Evolutionary conservation across 148 eudicot species (phyloP).

Genomic region (Chenopodium suecicum): DNA sequence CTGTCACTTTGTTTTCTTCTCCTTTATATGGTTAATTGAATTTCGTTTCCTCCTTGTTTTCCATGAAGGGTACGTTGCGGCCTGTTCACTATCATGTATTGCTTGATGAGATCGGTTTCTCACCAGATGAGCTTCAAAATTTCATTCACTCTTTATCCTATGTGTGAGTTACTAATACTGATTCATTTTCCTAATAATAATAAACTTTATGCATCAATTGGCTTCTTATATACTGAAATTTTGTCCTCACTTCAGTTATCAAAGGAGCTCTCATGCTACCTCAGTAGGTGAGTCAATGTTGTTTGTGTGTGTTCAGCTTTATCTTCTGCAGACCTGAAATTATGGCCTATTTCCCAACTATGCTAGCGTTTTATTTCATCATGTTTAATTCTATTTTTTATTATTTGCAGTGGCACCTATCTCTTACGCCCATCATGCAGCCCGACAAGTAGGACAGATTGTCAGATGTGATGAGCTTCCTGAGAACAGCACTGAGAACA

Average conservation of each 20-base stretch:
- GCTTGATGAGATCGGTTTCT: slow-evolving; percentile 96
- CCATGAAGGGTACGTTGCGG: slow-evolving; percentile 77
- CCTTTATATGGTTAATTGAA: background rate
- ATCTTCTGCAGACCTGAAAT: slow-evolving; percentile 15
- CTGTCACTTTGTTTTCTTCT: background rate
- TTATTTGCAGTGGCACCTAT: slow-evolving; percentile 77
- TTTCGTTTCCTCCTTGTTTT: slow-evolving; percentile 14
- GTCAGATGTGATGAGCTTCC: slow-evolving; percentile 49
- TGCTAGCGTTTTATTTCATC: background rate
- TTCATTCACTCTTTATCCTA: slow-evolving; percentile 80
- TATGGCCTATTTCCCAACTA: slow-evolving; percentile 3
- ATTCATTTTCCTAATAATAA: background rate
- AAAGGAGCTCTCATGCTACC: slow-evolving; percentile 78
- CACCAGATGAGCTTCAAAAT: slow-evolving; percentile 79
- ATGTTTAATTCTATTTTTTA: background rate
- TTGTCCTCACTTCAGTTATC: slow-evolving; percentile 51
- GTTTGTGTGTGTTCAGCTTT: slow-evolving; percentile 7
- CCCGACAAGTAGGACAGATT: slow-evolving; percentile 66
- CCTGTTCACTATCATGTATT: slow-evolving; percentile 95
- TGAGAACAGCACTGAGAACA: slow-evolving; percentile 42
- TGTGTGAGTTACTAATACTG: slow-evolving; percentile 53
- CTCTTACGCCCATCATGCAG: slow-evolving; percentile 87
- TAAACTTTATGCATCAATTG: background rate
- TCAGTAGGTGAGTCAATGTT: slow-evolving; percentile 61
- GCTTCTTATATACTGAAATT: slow-evolving; percentile 7